Conservation (phyloP, 2,329 filamentous ascomycete species). For the Zymoseptoria tritici region DNA sequence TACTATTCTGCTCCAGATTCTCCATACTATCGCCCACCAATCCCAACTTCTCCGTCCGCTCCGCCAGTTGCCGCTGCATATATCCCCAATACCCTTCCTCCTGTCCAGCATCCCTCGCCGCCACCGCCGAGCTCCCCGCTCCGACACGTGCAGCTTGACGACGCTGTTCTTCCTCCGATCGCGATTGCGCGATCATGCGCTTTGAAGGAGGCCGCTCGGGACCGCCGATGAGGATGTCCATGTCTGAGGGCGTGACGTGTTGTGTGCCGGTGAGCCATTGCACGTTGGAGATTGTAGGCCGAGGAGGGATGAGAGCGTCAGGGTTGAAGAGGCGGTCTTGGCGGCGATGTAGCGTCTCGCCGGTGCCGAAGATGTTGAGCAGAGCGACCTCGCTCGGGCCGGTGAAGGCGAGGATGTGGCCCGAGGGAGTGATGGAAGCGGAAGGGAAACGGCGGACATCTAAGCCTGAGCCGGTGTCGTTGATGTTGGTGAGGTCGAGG, state of each 20-base stretch:
- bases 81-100: constrained; percentile 69
- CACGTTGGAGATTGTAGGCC: constrained; percentile 88
- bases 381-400: constrained; percentile 79
- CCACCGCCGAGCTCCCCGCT: constrained; percentile 26
- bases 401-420: constrained; percentile 80
- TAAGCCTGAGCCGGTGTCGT: constrained; percentile 34
- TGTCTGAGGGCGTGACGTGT: constrained; percentile 75
- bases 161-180: constrained; percentile 60
- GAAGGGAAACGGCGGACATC: constrained; percentile 66
- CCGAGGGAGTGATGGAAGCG: constrained; percentile 65
- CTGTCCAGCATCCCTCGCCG: constrained; percentile 10
- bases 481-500: constrained; percentile 53
- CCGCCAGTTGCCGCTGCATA: constrained; percentile 77
- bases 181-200: constrained; percentile 74
- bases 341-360: constrained; percentile 48
- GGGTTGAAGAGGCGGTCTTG: constrained; percentile 76
- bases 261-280: constrained; percentile 97
- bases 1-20: constrained; percentile 69
- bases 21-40: constrained; percentile 81
- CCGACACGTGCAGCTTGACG: constrained; percentile 31
- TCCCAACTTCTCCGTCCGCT: constrained; percentile 79
- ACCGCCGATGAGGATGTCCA: constrained; percentile 85
- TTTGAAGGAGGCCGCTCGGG: constrained; percentile 82
- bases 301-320: constrained; percentile 61
- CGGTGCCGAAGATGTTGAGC: constrained; percentile 77